Conservation (phyloP, 768 basidiomycete genomes). For the Amanita rubescens region DNA sequence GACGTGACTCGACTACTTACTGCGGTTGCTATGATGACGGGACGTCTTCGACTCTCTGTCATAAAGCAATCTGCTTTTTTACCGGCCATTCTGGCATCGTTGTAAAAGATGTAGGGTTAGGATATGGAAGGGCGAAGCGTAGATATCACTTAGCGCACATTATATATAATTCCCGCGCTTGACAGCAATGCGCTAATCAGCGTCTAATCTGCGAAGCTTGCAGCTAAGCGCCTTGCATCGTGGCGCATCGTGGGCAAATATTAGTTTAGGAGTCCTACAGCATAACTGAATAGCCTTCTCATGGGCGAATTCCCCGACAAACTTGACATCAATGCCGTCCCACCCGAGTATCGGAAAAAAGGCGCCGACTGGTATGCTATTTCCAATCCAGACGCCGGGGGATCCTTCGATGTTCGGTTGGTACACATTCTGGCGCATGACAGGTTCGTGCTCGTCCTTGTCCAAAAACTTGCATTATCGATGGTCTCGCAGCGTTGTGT, state of each 20-base stretch:
- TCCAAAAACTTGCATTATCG: not conserved
- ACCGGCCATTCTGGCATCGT: constrained; percentile 28
- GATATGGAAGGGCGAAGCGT: too few species aligned
- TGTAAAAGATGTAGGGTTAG: too few species aligned
- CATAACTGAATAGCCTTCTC: too few species aligned
- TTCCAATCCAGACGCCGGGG: constrained; percentile 76
- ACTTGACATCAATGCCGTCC: constrained; percentile 27
- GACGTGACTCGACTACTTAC: constrained; percentile 29
- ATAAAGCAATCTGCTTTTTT: constrained; percentile 34
- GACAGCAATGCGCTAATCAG: too few species aligned
- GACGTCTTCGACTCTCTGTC: constrained; percentile 26
- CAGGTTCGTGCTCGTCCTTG: constrained; percentile 44
- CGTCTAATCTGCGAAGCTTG: too few species aligned
- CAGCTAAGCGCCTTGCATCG: too few species aligned
- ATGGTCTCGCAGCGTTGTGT: constrained; percentile 38
- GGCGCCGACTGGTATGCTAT: constrained; percentile 86
- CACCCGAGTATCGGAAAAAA: constrained; percentile 59
- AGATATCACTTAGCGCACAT: too few species aligned
- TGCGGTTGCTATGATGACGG: constrained; percentile 23
- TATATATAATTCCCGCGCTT: too few species aligned
- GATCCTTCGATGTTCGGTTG: constrained; percentile 68
- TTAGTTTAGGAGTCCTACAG: too few species aligned
- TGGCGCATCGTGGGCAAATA: not conserved
- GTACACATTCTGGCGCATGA: constrained; percentile 89
- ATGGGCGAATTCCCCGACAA: constrained; percentile 39